These are phyloP conservation scores for Lavandula angustifolia DNA, from an alignment of 257 asterid species.

Conservation along the genomic window DNA sequence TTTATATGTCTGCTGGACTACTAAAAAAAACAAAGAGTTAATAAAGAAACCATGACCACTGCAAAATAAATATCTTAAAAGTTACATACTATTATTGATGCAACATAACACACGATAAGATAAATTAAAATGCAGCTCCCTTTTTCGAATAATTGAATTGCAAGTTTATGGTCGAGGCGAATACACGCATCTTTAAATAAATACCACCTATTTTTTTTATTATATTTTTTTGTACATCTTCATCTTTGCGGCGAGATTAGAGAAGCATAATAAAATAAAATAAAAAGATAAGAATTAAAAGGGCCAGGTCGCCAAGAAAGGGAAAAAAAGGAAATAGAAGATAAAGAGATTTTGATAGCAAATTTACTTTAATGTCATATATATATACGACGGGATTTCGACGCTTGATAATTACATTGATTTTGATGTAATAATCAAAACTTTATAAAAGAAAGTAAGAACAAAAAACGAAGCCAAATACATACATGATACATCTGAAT, in stretches of 20 bases:
- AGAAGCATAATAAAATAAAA: constrained; percentile 9
- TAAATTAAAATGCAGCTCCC: neutral
- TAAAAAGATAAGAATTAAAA: neutral
- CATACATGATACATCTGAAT: too few relatives aligned
- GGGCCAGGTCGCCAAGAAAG: neutral
- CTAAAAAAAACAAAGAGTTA: neutral
- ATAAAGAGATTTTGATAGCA: constrained; percentile 16
- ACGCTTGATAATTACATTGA: constrained; percentile 32
- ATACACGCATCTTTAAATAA: constrained; percentile 10
- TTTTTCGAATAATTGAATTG: constrained; percentile 7
- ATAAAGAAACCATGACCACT: neutral
- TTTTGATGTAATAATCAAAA: constrained; percentile 37
- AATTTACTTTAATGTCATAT: constrained; percentile 33
- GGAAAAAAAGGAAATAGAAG: constrained; percentile 4
- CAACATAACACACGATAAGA: neutral
- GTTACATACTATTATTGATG: neutral
- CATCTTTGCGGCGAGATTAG: constrained; percentile 22
- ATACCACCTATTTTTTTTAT: neutral
- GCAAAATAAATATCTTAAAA: neutral
- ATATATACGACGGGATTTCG: constrained; percentile 29
- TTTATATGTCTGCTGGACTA: too few relatives aligned
- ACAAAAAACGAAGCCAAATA: neutral
- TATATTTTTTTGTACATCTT: neutral
- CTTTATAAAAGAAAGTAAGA: neutral
- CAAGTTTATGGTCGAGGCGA: constrained; percentile 2